These are phyloP conservation scores for Schrenkiella parvula DNA, from an alignment of 345 rosid species.

Conservation along the genomic window DNA sequence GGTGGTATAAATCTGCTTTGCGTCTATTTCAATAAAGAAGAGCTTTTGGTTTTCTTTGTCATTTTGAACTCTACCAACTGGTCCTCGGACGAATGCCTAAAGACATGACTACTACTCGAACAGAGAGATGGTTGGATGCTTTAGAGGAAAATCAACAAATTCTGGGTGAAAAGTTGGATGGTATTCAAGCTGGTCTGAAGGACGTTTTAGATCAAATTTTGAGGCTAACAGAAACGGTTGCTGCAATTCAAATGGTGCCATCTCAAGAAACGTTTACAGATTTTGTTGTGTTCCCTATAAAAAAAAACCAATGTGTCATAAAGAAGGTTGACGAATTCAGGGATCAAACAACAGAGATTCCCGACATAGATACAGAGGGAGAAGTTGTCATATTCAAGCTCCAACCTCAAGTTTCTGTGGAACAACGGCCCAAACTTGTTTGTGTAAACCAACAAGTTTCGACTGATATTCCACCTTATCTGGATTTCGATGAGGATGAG, in stretches of 20 bases:
- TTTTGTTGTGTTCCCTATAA: background rate
- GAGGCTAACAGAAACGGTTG: conserved; percentile 12
- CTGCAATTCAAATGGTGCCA: conserved; percentile 4
- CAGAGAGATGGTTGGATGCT: background rate
- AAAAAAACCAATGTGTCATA: background rate
- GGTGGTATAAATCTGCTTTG: background rate
- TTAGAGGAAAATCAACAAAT: background rate
- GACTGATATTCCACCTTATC: background rate
- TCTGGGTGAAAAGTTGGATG: conserved; percentile 1
- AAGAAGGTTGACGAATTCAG: background rate
- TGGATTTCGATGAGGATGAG: background rate
- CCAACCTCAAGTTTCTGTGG: background rate
- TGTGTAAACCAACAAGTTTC: background rate
- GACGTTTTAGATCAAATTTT: background rate
- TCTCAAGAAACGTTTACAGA: background rate
- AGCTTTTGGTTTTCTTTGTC: background rate
- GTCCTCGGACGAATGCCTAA: background rate
- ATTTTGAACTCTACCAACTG: background rate
- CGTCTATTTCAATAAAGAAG: background rate
- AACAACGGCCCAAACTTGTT: background rate
- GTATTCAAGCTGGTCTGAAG: background rate
- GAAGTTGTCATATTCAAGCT: conserved; percentile 2
- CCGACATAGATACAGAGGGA: background rate
- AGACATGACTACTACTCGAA: background rate
- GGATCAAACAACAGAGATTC: background rate